Base-by-base conservation (phyloP, 139 green algal species). In the Klebsormidium nitens region DNA sequence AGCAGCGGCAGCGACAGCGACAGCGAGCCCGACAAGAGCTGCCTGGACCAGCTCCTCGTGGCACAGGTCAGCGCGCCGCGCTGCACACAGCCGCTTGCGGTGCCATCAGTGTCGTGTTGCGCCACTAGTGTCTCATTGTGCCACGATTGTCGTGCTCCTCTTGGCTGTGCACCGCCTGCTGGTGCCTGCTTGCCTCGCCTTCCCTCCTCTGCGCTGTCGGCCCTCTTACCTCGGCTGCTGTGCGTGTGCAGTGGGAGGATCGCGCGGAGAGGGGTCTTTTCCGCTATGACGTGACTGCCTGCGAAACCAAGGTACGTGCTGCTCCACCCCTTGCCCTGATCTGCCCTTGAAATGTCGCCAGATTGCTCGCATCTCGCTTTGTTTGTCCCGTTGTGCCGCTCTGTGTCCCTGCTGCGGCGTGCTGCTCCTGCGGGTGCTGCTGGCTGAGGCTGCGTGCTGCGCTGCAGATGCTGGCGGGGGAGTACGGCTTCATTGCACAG, bases 211-310 rank as follows among this genome's bases (percentile, higher is more conserved):
- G 42, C 42, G 14, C 42, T 50, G 8, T 50, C 14, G 11, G 8
- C 42, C 14, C 14, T 50, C 42, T 50, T 19, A 5, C 14, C 28
- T 19, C 6, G 23, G 8, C 28, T 6, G 5, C 29, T 17, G 17
- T 32, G 6, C 28, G 8, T 61, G 6, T 19, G 29, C 52, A 61
- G 52, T 84, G 78, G 78, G 78, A 84, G 64, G 72, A 80, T 29
- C 58, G 50, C 19, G 55, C 50, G 36, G 72, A 65, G 28, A 26
- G 26, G 11, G 76, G 71, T 17, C 72, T 91, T 5, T 92, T 95
- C 70, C 89, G 90, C 38, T 98, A 98, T 67, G 89, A 96, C 64
- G 89, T 98, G 34, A 91, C 88, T 5, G 83, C 81, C 36, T 94
- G 87, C 76, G 68, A 82, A 58, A 96, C 87, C 26, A 90, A 91